Conservation (phyloP, 305 asterid genomes). For the Andrographis paniculata region DNA sequence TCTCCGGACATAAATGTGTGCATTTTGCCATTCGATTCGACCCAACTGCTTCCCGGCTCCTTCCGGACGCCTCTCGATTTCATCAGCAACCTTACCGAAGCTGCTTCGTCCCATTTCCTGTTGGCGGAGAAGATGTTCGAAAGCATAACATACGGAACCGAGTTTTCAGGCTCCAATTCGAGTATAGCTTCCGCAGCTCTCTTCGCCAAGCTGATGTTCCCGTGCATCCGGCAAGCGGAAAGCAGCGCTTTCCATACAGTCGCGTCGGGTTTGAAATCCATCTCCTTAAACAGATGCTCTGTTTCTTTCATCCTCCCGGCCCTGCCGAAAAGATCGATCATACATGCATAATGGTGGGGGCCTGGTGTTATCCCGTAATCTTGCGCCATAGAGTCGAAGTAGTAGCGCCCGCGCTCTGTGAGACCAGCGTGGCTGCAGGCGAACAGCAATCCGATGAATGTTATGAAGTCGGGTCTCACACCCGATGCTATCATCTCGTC, state of each 20-base stretch:
- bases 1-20: slow-evolving; percentile 57
- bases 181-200: slow-evolving; percentile 55
- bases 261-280: slow-evolving; percentile 48
- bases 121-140: slow-evolving; percentile 63
- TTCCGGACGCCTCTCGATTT: slow-evolving; percentile 42
- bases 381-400: slow-evolving; percentile 52
- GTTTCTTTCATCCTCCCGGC: slow-evolving; percentile 75
- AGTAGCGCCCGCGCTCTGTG: slow-evolving; percentile 43
- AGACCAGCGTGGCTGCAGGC: slow-evolving; percentile 93
- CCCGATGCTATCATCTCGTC: slow-evolving; percentile 58
- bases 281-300: slow-evolving; percentile 40
- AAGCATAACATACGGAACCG: slow-evolving; percentile 65
- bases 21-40: slow-evolving; percentile 45
- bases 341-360: slow-evolving; percentile 71
- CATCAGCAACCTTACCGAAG: slow-evolving; percentile 52
- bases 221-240: slow-evolving; percentile 62
- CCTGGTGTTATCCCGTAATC: slow-evolving; percentile 54
- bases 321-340: slow-evolving; percentile 86
- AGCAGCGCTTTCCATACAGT: slow-evolving; percentile 79
- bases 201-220: slow-evolving; percentile 51
- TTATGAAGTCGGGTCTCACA: slow-evolving; percentile 57
- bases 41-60: slow-evolving; percentile 78
- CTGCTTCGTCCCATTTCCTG: slow-evolving; percentile 73
- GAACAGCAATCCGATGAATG: slow-evolving; percentile 70
- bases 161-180: slow-evolving; percentile 61